These are phyloP conservation scores for Myxozyma melibiosi DNA, from an alignment of 805 yeast species.

Conservation along the genomic window DNA sequence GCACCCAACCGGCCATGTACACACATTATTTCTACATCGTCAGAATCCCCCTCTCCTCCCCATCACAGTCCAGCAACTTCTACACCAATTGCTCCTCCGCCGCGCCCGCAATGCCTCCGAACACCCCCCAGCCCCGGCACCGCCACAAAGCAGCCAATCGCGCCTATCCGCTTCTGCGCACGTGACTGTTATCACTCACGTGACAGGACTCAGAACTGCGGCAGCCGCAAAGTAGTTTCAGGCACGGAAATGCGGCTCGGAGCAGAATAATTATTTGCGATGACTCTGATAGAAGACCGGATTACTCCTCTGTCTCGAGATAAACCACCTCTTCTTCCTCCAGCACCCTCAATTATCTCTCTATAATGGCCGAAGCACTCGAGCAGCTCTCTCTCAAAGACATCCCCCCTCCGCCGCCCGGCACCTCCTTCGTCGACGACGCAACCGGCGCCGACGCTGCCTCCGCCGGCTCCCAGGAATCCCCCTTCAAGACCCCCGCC, in stretches of 20 bases:
- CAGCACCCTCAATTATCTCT: not conserved
- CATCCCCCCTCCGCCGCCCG: slow-evolving; percentile 21
- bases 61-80: not conserved
- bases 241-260: not conserved
- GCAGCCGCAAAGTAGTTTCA: not conserved
- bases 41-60: not conserved
- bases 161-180: slow-evolving; percentile 3
- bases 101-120: not conserved
- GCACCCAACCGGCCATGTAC: not conserved
- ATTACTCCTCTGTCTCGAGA: too few species aligned
- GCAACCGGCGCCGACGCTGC: slow-evolving; percentile 64
- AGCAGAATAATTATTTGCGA: too few species aligned
- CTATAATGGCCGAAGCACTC: slow-evolving; percentile 12
- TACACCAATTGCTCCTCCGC: not conserved
- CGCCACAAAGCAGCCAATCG: slow-evolving; percentile 16
- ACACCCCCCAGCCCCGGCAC: slow-evolving; percentile 5
- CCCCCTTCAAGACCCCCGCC: slow-evolving; percentile 81
- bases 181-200: slow-evolving; percentile 17
- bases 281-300: too few species aligned
- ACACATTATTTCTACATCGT: not conserved
- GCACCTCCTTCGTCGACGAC: slow-evolving; percentile 61
- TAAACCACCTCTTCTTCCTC: not conserved
- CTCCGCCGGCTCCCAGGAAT: slow-evolving; percentile 39
- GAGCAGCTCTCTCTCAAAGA: slow-evolving; percentile 2
- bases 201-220: not conserved